Evolutionary conservation across 306 rosid genomes (phyloP), one percentile per base, ranked within the genome.

Genomic region (Cotoneaster glaucophyllus): DNA sequence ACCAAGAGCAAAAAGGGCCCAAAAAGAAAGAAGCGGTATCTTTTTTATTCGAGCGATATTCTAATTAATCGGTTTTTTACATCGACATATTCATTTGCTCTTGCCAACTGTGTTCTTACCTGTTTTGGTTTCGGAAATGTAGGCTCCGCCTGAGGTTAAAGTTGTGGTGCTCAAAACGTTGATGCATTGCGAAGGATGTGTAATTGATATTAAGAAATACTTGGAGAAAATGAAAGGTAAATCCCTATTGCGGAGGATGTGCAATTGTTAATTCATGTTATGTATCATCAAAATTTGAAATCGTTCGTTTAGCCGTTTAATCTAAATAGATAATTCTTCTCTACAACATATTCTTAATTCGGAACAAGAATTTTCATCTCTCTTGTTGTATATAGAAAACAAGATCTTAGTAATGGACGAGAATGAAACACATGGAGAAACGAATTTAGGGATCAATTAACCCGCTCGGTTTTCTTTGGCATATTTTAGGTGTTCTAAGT

Each of bases 121-220:
- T 11, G 29, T 22, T 61, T 6, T 14, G 66, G 66, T 12, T 14
- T 14, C 28, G 66, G 19, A 31, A 29, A 29, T 63, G 41, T 17
- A 26, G 77, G 32, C 21, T 37, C 54, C 79, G 90, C 54, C 65
- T 44, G 81, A 64, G 21, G 24, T 81, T n/a, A 94, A 85, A 72
- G 78, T 68, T 28, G 74, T 85, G 73, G 88, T 76, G 81, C 93
- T 95, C 64, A 89, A 90, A 82, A 83, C 83, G 84, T 71, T 59
- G 54, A 79, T 95, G 57, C 92, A 92, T 64, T 95, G 98, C 13
- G 82, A 88, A 71, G 97, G 91, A 9, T 95, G 98, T 83, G 89
- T 15, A 34, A 79, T 12, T 26, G 97, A 92, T 73, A 59, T 92
- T 43, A 86, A 85, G 82, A 78, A 67, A 69, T 56, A 26, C 53